These are phyloP conservation scores for Ricinus communis DNA, from an alignment of 345 rosid species.

Conservation along the genomic window DNA sequence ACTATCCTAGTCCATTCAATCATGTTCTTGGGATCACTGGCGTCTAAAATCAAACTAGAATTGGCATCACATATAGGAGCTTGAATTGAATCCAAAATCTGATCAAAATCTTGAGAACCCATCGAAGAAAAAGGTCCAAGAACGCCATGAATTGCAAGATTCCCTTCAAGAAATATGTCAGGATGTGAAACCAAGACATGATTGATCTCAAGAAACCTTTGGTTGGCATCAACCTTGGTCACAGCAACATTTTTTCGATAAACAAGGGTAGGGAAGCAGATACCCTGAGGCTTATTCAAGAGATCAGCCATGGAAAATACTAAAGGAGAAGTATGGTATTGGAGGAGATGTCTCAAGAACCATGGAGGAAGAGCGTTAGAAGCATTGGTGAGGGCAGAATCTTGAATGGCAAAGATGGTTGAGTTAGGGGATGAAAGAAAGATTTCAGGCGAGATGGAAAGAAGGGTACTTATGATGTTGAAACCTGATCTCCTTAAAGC, in stretches of 20 bases:
- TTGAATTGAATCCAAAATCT: slow-evolving; percentile 34
- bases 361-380: slow-evolving; percentile 38
- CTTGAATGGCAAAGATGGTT: slow-evolving; percentile 76
- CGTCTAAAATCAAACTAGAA: slow-evolving; percentile 22
- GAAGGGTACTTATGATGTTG: slow-evolving; percentile 58
- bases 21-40: slow-evolving; percentile 26
- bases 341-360: slow-evolving; percentile 63
- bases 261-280: slow-evolving; percentile 62
- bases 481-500: slow-evolving; percentile 60
- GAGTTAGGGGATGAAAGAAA: slow-evolving; percentile 54
- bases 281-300: slow-evolving; percentile 41
- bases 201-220: slow-evolving; percentile 54
- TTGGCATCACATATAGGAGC: slow-evolving; percentile 36
- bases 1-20: slow-evolving; percentile 60
- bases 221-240: slow-evolving; percentile 36
- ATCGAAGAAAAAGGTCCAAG: slow-evolving; percentile 50
- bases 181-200: slow-evolving; percentile 58
- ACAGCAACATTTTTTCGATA: slow-evolving; percentile 44
- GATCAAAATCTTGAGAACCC: slow-evolving; percentile 18
- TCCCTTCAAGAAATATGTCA: slow-evolving; percentile 61
- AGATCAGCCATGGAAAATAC: slow-evolving; percentile 54
- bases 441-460: slow-evolving; percentile 57
- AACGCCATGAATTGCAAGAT: slow-evolving; percentile 70
- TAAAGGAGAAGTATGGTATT: slow-evolving; percentile 61
- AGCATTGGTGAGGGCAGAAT: slow-evolving; percentile 50